phyloP scores from a whole-genome alignment of 176 grass and related monocot species.

The Musa schizocarpa region DNA sequence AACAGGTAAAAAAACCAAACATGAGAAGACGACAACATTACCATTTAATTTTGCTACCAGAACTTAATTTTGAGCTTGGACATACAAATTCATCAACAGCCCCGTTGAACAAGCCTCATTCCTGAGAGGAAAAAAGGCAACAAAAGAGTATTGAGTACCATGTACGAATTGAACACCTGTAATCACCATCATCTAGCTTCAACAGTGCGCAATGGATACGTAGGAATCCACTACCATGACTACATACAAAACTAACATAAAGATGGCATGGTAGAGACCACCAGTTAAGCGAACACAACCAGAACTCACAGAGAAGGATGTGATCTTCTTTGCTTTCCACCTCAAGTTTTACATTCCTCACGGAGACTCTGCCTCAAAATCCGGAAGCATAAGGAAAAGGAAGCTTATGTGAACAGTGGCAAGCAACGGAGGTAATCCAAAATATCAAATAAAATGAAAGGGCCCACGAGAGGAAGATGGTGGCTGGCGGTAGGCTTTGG shows the following conservation, averaged over 20 bases:
- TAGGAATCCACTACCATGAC: no score
- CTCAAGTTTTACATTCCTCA: neutral
- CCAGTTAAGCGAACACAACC: neutral
- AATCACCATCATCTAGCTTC: neutral
- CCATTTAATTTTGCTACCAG: neutral
- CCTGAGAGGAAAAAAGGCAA: neutral
- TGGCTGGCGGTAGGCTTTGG: neutral
- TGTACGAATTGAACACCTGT: neutral
- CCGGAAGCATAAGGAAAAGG: conserved; percentile 1
- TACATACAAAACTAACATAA: neutral
- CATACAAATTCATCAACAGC: neutral
- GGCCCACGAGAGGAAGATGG: neutral
- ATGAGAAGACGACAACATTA: neutral
- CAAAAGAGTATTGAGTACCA: neutral
- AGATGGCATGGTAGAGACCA: neutral
- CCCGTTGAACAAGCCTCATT: neutral
- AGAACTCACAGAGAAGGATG: neutral
- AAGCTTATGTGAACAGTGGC: neutral
- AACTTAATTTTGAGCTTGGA: neutral
- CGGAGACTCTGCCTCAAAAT: conserved; percentile 14
- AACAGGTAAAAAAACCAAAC: no score
- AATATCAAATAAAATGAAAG: no score
- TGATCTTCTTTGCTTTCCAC: neutral
- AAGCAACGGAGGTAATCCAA: neutral
- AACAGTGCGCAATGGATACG: no score